Evolutionary conservation across 2,329 filamentous ascomycete genomes (phyloP), one percentile per base, ranked within the genome.

Genomic region (Aspergillus latus): DNA sequence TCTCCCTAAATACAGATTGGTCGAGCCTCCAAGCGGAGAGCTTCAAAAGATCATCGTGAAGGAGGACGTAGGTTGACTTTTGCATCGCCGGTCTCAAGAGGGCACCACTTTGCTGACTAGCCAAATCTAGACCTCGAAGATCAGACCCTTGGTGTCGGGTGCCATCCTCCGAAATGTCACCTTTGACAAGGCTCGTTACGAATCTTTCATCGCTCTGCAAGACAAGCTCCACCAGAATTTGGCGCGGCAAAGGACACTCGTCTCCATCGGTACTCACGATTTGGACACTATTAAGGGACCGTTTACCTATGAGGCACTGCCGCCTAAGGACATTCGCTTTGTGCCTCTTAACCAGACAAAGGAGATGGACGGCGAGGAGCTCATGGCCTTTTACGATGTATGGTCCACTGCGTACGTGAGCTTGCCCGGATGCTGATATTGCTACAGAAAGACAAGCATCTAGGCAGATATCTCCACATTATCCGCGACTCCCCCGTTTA

Each of bases 171-270:
- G 94, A 64, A 90, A 92, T 72, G 84, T 99, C 80, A 91, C 87
- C 69, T 97, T 99, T 81, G 92, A 90, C 66, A 83, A 94, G 78
- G 90, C 88, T 64, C 84, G 89, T 64, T 99, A 99, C 75, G 90
- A 96, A 66, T 97, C 92, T 69, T 99, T 99, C 88, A 99, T 99
- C 72, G 85, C 88, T 55, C 83, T 99, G 47, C 94, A 99, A 79
- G 95, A 99, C 78, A 99, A 99, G 80, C 84, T 99, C 47, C 94
- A 99, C 79, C 89, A 93, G 73, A 99, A 99, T 72, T 80, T 99
- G 63, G 95, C 94, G 48, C 86, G 94, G 60, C 90, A 97, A 75
- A 82, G 94, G 67, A 97, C 93, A 0, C 79, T 99, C 46, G 93
- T 97, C n/a, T 89, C 93, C 21, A 97, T 99, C 70, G 94, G 94